Percentiles rank a stretch among this genome's conserved stretches.
These are phyloP conservation scores for Phylloboletellus chloephorus DNA, from an alignment of 1,284 basidiomycete species.

Conservation along the genomic window DNA sequence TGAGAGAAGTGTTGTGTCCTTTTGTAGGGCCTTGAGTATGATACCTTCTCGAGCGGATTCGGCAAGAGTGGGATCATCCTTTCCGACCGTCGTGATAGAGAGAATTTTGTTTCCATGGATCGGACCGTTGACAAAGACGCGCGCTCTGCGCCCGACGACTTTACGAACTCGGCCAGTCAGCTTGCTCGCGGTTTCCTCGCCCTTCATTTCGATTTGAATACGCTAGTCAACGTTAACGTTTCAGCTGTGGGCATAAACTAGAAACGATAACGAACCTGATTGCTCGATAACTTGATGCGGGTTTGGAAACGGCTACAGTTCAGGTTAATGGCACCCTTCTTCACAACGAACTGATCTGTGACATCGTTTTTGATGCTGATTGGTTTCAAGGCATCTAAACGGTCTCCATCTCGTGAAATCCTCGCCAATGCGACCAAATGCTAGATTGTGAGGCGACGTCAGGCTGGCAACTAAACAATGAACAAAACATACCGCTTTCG, in stretches of 20 bases:
- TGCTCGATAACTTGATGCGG: slow-evolving; percentile 27
- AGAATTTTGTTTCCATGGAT: slow-evolving; percentile 21
- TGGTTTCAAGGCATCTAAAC: slow-evolving; percentile 37
- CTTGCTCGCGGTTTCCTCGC: slow-evolving; percentile 1
- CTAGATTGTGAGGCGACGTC: slow-evolving; percentile 25
- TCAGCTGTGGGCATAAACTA: background rate
- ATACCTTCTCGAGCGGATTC: slow-evolving; percentile 35
- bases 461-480: background rate
- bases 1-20: slow-evolving; percentile 27
- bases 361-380: slow-evolving; percentile 41
- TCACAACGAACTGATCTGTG: slow-evolving; percentile 18
- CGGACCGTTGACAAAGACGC: slow-evolving; percentile 21
- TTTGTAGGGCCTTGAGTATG: slow-evolving; percentile 38
- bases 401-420: slow-evolving; percentile 37
- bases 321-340: slow-evolving; percentile 31
- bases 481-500: slow-evolving; percentile 12
- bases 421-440: slow-evolving; percentile 35
- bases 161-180: slow-evolving; percentile 14
- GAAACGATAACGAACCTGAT: slow-evolving; percentile 31
- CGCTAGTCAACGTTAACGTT: slow-evolving; percentile 10
- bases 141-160: slow-evolving; percentile 22
- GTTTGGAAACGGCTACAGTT: slow-evolving; percentile 40
- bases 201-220: slow-evolving; percentile 17
- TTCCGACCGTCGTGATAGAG: slow-evolving; percentile 41
- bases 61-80: slow-evolving; percentile 38